Evolutionary conservation across 2,329 filamentous ascomycete genomes (phyloP), one percentile per base, ranked within the genome.

Genomic region (Zymoseptoria crescenta): DNA sequence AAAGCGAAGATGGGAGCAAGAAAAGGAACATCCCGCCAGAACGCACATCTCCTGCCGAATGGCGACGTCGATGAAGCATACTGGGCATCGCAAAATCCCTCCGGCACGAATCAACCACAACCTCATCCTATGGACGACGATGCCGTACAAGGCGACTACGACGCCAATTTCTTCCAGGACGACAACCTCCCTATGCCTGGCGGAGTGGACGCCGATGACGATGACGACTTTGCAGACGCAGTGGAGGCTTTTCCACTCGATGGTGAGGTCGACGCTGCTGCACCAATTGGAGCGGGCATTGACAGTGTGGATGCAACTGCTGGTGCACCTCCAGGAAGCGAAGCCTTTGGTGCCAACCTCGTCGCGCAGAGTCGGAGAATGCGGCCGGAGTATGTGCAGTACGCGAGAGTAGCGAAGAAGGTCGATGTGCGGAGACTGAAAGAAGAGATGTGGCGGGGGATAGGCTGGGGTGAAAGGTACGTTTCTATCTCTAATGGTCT

Each of bases 91-190:
- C 75, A 88, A 83, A 72, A 85, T 77, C 65, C 82, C 77, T 55
- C 71, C 71, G 67, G 68, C 28, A 61, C 56, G 54, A 64, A 71
- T 28, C 68, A 72, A 48, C 70, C 72, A 56, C 64, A 65, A 56
- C 65, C 62, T 64, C 68, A 71, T 63, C 60, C 67, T 21, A 65
- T 69, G 48, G 70, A 72, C 54, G 75, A 78, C 55, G 86, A 87
- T 24, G 84, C 85, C 1, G 73, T 82, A 2, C 80, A 84, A 66
- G 92, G 92, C 61, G 87, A 95, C 70, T 99, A 97, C 74, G 91
- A 97, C 72, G 93, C 94, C 60, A 89, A 97, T 74, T 99, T 97
- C 82, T 99, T 97, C 79, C 88, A 94, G 68, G 94, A 97, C 69
- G 89, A 93, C 67, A 87, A 83, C 1, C 77, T 92, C 64, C 86